These are phyloP conservation scores for Oryza brachyantha DNA, from an alignment of 176 grass and related monocot species.

Conservation along the genomic window DNA sequence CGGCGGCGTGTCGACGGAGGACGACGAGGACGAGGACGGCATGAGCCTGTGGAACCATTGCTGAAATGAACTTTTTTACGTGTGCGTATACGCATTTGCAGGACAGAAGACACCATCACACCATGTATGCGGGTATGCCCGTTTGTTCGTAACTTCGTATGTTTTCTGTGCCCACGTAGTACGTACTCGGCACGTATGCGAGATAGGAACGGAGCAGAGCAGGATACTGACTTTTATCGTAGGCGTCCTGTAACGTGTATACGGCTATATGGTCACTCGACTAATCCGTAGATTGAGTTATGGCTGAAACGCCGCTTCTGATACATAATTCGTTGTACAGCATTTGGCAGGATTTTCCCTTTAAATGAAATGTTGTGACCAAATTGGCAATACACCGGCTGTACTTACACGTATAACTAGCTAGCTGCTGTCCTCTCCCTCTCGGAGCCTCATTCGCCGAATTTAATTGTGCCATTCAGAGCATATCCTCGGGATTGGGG, in stretches of 20 bases:
- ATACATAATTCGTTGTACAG: background rate
- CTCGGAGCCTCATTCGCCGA: background rate
- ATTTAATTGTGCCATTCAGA: background rate
- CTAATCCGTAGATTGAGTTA: background rate
- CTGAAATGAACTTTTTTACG: background rate
- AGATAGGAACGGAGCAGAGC: background rate
- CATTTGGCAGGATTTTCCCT: background rate
- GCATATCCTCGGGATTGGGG: background rate
- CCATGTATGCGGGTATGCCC: background rate
- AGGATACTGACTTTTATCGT: background rate
- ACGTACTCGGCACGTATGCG: background rate
- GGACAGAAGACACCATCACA: background rate
- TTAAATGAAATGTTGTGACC: background rate
- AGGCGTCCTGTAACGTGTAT: background rate
- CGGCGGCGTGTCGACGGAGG: background rate
- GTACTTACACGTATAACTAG: background rate
- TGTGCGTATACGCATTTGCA: background rate
- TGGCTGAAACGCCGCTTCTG: background rate
- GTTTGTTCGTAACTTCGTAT: background rate
- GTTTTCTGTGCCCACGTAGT: background rate
- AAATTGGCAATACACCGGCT: background rate
- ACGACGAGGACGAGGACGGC: background rate
- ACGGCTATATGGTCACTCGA: background rate
- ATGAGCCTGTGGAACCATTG: constrained; percentile 61
- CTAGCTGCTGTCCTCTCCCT: background rate